Evolutionary conservation across 768 basidiomycete species (phyloP).

Genomic region (Nidularia pulvinata): DNA sequence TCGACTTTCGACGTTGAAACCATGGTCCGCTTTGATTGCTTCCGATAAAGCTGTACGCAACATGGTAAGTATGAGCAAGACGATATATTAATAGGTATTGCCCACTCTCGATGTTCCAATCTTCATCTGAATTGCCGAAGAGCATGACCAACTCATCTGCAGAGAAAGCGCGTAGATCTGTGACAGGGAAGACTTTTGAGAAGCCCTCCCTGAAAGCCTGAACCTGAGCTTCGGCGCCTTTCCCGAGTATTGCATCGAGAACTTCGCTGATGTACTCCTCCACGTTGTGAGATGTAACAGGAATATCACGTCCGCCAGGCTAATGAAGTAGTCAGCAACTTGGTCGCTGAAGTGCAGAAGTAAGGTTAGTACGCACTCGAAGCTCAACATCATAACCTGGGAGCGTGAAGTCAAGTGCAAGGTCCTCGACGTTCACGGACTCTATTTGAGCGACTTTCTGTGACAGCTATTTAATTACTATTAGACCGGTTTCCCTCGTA

Average conservation of each 20-base stretch:
- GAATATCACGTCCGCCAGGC: constrained; percentile 77
- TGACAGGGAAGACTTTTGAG: constrained; percentile 94
- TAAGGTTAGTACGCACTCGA: constrained; percentile 46
- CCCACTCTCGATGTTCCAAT: constrained; percentile 90
- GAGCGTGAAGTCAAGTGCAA: constrained; percentile 94
- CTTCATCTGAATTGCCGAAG: constrained; percentile 97
- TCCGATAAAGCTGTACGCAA: constrained; percentile 71
- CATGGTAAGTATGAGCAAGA: constrained; percentile 7
- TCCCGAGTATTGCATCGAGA: constrained; percentile 84
- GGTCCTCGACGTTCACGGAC: constrained; percentile 76
- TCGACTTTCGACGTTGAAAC: constrained; percentile 94
- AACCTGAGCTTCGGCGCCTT: constrained; percentile 76
- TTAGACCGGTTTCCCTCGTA: not conserved
- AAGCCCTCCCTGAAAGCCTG: constrained; percentile 95
- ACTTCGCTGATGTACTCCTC: constrained; percentile 89
- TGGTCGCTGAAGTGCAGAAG: not conserved
- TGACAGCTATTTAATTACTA: constrained; percentile 33
- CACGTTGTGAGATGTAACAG: constrained; percentile 87
- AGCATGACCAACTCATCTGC: constrained; percentile 95
- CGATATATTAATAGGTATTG: constrained; percentile 1
- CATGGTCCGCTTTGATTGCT: constrained; percentile 95
- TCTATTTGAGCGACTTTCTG: constrained; percentile 60
- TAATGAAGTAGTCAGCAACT: constrained; percentile 21
- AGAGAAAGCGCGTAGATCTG: constrained; percentile 90
- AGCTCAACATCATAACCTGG: constrained; percentile 96